Evolutionary conservation across 169 alveolate species (phyloP), one percentile per base, ranked within the genome.

Genomic region (Eimeria brunetti): DNA sequence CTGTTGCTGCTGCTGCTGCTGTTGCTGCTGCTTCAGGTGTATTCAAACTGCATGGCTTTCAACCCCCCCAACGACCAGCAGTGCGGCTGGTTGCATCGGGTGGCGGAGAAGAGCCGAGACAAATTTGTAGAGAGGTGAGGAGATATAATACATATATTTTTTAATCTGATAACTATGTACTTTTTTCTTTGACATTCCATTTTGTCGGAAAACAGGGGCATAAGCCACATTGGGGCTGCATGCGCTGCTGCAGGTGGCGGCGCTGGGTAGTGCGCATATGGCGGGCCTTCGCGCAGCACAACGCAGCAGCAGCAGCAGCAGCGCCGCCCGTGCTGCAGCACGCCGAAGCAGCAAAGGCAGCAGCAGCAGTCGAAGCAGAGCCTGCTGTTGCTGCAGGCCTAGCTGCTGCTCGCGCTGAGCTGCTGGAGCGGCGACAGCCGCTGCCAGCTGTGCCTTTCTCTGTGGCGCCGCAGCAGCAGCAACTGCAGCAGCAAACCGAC

Each of bases 1-100:
- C 60, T 1, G 60, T 53, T 53, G 60, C 60, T 53, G 60, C 60
- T 53, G 56, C 56, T n/a, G 73, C 33, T n/a, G 75, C 4, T 88
- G 38, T 8, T 60, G 27, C 18, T 24, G n/a, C 83, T 62, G 81
- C 81, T 73, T 33, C 95, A 91, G 95, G 95, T 91, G 60, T 91
- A 75, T 38, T 44, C 88, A 6, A 91, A 91, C 67, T 91, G 95
- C 95, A 91, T 91, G 95, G 80, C 83, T n/a, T 91, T 91, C 75
- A 91, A 91, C 56, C 95, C 95, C 60, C 95, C 71, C 27, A 81
- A 76, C 91, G 95, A 91, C 85, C 90, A 76, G 71, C 90, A 91
- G 73, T 78, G 95, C 46, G 95, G 95, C 64, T 91, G 95, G 95
- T 49, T 91, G 95, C 95, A 91, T 38, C 90, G 88, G 22, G 95